These are phyloP conservation scores for Cinnamomum chago DNA, from an alignment of 164 flowering plant species.

Conservation along the genomic window DNA sequence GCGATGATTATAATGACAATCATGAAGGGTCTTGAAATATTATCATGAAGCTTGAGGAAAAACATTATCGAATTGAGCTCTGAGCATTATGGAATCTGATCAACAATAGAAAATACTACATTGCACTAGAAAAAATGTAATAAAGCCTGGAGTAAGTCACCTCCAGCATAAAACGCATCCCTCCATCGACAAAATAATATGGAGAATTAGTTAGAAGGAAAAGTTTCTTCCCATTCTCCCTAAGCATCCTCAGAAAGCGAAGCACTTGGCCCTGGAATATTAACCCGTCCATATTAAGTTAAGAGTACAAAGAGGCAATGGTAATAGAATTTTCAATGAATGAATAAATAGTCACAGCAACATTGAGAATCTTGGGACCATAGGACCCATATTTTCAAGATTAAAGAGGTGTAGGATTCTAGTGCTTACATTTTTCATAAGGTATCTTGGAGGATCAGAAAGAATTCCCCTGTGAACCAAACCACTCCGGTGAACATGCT, in stretches of 20 bases:
- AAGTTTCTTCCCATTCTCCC: constrained; percentile 85
- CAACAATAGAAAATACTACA: no score
- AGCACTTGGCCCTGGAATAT: constrained; percentile 58
- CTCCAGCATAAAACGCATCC: constrained; percentile 92
- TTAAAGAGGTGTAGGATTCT: neutral
- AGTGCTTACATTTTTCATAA: constrained; percentile 76
- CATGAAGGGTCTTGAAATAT: no score
- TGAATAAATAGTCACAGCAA: neutral
- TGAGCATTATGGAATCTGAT: no score
- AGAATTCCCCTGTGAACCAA: constrained; percentile 79
- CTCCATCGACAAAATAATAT: constrained; percentile 95
- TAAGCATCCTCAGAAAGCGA: constrained; percentile 73
- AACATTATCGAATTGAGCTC: no score
- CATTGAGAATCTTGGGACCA: neutral
- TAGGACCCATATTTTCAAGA: neutral
- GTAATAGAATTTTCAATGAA: neutral
- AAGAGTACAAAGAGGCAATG: neutral
- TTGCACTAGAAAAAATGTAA: no score
- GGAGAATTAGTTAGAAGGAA: constrained; percentile 94
- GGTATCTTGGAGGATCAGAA: constrained; percentile 66
- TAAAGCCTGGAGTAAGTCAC: constrained; percentile 26
- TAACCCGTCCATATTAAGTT: constrained; percentile 13
- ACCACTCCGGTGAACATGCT: constrained; percentile 92
- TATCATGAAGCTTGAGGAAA: no score
- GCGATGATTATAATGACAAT: no score